A percentile compares a stretch with the other conserved stretches of the same genome.
These are phyloP conservation scores for Pythium pectinolyticum DNA, from an alignment of 352 stramenopile genomes.

Conservation along the genomic window DNA sequence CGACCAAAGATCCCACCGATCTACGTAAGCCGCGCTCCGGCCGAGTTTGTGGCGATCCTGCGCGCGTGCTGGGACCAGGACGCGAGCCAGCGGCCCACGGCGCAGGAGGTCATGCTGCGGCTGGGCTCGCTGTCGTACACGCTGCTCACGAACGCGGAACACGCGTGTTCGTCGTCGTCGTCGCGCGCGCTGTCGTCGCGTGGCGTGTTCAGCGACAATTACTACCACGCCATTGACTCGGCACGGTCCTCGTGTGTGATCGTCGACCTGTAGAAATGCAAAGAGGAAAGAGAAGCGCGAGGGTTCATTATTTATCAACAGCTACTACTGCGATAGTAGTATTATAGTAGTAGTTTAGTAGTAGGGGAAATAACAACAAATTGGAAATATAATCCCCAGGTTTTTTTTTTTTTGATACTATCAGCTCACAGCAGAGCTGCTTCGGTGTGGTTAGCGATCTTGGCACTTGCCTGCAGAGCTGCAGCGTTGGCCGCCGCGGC, in stretches of 20 bases:
- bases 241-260: constrained; percentile 54
- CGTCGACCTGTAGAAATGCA: constrained; percentile 23
- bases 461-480: background rate
- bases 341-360: background rate
- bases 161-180: constrained; percentile 37
- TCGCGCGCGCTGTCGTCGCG: too few species aligned
- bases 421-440: background rate
- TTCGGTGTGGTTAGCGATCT: background rate
- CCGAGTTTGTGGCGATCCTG: constrained; percentile 70
- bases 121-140: constrained; percentile 63
- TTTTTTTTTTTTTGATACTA: background rate
- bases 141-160: constrained; percentile 42
- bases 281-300: too few species aligned
- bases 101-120: constrained; percentile 68
- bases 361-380: background rate
- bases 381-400: constrained; percentile 5
- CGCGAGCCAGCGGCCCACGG: constrained; percentile 45
- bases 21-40: constrained; percentile 45
- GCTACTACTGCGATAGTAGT: background rate
- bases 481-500: constrained; percentile 10
- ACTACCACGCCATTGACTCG: constrained; percentile 72
- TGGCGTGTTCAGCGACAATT: constrained; percentile 71
- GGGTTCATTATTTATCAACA: constrained; percentile 19
- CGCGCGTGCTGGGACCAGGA: constrained; percentile 62
- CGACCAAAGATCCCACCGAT: constrained; percentile 51